Conservation (phyloP, 2,329 filamentous ascomycete species). For the Sporothrix protearum region DNA sequence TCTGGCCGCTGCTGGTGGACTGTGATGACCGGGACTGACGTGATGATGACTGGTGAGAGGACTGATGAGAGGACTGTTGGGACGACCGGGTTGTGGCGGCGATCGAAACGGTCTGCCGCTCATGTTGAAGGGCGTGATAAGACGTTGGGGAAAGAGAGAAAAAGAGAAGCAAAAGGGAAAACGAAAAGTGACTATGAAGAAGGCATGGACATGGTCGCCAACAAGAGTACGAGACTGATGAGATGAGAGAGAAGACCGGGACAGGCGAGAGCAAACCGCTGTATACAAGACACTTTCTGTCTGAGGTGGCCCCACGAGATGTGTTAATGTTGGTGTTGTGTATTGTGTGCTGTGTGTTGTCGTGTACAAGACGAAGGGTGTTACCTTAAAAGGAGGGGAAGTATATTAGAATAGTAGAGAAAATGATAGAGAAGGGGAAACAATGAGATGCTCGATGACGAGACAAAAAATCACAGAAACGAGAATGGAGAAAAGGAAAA, state of each 20-base stretch:
- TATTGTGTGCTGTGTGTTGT: not conserved
- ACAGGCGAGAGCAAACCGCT: not conserved
- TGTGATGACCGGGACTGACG: conserved; percentile 17
- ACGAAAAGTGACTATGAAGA: not conserved
- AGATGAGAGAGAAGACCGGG: not conserved
- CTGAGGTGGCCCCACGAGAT: not conserved
- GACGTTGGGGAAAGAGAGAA: not conserved
- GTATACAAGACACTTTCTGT: conserved; percentile 13
- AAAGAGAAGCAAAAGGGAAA: not conserved
- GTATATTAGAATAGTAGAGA: not conserved
- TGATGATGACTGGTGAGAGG: not conserved
- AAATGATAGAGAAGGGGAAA: not conserved
- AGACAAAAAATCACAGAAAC: not conserved
- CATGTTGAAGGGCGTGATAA: not conserved
- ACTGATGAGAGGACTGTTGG: not conserved
- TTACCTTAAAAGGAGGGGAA: not conserved
- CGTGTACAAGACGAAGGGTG: not conserved
- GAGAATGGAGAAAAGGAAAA: not conserved
- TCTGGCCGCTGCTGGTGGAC: conserved; percentile 25
- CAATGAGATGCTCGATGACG: not conserved
- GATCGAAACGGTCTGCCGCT: not conserved
- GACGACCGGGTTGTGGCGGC: conserved; percentile 15
- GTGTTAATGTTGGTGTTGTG: no score
- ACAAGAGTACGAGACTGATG: conserved; percentile 5
- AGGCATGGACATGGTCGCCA: conserved; percentile 7